Evolutionary conservation across 192 early-diverging fungal genomes (phyloP), one percentile per base, ranked within the genome.

Genomic region (Mortierella claussenii): DNA sequence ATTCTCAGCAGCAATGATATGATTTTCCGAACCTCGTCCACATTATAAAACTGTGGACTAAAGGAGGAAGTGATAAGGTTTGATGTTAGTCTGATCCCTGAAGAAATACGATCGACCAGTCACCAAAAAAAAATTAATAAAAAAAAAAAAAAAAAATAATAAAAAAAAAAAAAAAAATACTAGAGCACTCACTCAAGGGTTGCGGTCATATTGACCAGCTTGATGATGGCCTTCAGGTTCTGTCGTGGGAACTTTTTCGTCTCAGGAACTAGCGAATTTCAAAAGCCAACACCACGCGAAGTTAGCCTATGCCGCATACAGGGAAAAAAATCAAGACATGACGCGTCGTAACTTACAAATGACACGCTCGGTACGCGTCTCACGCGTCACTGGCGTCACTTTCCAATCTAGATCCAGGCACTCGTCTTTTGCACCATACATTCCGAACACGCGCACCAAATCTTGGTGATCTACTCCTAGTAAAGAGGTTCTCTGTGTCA

Each of bases 151-250:
- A n/a, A n/a, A n/a, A n/a, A n/a, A n/a, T n/a, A n/a, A n/a, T n/a
- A n/a, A n/a, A n/a, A n/a, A n/a, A n/a, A n/a, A n/a, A n/a, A n/a
- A n/a, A n/a, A n/a, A n/a, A n/a, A n/a, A n/a, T n/a, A n/a, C n/a
- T n/a, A n/a, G 8, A 33, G n/a, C 46, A 60, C 67, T 48, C 54
- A 69, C 67, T 76, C 58, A 6, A 66, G 20, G n/a, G 71, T 76
- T 23, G 71, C 71, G 2, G 71, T 66, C 64, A 66, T 10, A 33
- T 65, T 66, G 11, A 76, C 43, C 24, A 76, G 32, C 33, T 66
- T 60, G 44, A 76, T 40, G 13, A 76, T 24, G 8, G 58, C 46
- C 33, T 56, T 76, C 26, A 76, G 36, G 57, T 61, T 76, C 10
- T 66, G 55, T 26, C 50, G 26, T 6, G 71, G 71, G 26, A 76